Conservation (phyloP, 192 early-diverging fungal genomes). For the Backusella tuberculispora region DNA sequence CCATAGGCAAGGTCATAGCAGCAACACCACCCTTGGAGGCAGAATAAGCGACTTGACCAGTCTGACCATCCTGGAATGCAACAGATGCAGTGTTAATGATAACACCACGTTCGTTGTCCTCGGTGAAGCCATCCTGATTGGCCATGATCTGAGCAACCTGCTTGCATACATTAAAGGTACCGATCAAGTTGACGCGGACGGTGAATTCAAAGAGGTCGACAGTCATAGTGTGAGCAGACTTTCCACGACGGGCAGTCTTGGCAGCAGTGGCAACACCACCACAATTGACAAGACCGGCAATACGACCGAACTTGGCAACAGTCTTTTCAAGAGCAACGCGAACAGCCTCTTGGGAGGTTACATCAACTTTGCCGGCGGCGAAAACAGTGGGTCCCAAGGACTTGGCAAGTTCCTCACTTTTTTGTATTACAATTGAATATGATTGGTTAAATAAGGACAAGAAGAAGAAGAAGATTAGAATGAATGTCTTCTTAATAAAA, state of each 20-base stretch:
- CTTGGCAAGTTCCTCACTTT: neutral
- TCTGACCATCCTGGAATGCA: constrained; percentile 31
- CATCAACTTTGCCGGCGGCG: constrained; percentile 14
- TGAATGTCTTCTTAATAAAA: neutral
- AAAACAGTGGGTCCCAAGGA: neutral
- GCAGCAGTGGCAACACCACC: constrained; percentile 25
- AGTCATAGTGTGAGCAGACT: constrained; percentile 16
- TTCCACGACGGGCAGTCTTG: constrained; percentile 25
- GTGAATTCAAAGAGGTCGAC: constrained; percentile 24
- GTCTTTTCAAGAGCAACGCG: constrained; percentile 11
- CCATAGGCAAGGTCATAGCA: constrained; percentile 59
- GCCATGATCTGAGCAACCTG: constrained; percentile 26
- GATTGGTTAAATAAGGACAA: constrained; percentile 10
- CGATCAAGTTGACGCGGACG: constrained; percentile 31
- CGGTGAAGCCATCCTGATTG: constrained; percentile 16
- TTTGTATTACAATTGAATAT: neutral
- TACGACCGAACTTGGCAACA: constrained; percentile 3
- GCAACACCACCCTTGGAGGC: constrained; percentile 54
- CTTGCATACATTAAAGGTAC: constrained; percentile 37
- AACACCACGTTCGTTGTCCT: constrained; percentile 37
- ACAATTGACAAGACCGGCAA: constrained; percentile 32
- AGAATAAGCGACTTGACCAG: constrained; percentile 25
- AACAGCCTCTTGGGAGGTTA: neutral
- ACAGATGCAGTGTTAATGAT: constrained; percentile 38
- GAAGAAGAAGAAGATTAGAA: constrained; percentile 4